Base-by-base conservation (phyloP, 208 protist genomes). In the Acanthamoeba pearcei region DNA sequence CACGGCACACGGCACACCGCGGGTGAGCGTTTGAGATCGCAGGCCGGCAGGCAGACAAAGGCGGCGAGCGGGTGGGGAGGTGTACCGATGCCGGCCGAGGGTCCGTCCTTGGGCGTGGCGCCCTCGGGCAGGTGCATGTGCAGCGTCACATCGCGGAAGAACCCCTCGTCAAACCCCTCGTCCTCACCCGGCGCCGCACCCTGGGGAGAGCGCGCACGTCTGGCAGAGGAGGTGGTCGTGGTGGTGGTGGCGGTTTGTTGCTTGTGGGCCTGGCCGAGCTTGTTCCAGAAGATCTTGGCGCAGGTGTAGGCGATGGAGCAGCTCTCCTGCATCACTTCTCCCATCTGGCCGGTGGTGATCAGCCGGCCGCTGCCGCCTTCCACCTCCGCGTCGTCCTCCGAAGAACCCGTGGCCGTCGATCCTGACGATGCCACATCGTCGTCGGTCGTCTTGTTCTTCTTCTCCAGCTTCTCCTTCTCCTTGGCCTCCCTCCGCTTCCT, bases 311-410 rank as follows among this genome's bases (percentile, higher is more conserved):
- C 97, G 49, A 99, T 97, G 27, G 68, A 32, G 10, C 97, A 85
- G 83, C 95, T 97, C 94, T 99, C 98, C 72, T 97, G 98, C 97
- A 98, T 98, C 1, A 98, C 98, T 22, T 98, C 97, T 42, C 98
- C 98, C 19, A 98, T 86, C 60, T 96, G 80, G 38, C 98, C 98
- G 0, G 98, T 98, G 0, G 60, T 95, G 13, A 90, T 82, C 27
- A 97, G 66, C 51, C 60, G 2, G 0, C 15, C 94, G 49, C 66
- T 97, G 68, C 68, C 68, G 68, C 68, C 68, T 24, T 24, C 68
- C 24, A 38, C 68, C 10, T 74, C n/a, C 29, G 10, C 66, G 12
- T 74, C 68, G 32, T 38, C 32, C 29, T 74, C n/a, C 68, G 15
- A 13, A 15, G 12, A 13, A 24, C 10, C 32, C 27, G 15, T 42